These are phyloP conservation scores for Hemileccinum rubropunctum DNA, from an alignment of 768 basidiomycete species.

Conservation along the genomic window DNA sequence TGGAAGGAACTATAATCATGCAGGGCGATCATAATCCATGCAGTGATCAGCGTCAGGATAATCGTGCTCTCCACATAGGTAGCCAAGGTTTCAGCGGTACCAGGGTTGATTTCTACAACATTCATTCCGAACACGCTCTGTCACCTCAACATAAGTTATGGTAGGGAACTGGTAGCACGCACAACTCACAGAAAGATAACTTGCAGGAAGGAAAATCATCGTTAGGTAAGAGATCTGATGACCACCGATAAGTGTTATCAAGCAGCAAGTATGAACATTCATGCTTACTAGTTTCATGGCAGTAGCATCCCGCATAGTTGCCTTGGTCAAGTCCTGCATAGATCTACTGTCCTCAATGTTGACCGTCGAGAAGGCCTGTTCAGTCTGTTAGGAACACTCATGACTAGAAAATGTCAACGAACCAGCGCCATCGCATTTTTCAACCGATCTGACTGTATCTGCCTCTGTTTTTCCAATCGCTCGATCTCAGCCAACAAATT, in stretches of 20 bases:
- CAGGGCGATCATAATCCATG: constrained; percentile 57
- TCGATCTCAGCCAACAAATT: constrained; percentile 44
- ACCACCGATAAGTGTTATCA: neutral
- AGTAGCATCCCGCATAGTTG: constrained; percentile 41
- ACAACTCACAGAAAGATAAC: constrained; percentile 36
- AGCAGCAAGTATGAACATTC: neutral
- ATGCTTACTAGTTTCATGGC: constrained; percentile 33
- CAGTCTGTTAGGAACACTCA: neutral
- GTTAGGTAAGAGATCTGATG: constrained; percentile 54
- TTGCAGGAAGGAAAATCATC: constrained; percentile 60
- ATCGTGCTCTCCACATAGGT: constrained; percentile 44
- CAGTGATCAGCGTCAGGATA: constrained; percentile 47
- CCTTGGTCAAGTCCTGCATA: constrained; percentile 51
- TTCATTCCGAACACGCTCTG: constrained; percentile 34
- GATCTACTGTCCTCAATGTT: constrained; percentile 56
- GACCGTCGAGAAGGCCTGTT: constrained; percentile 57
- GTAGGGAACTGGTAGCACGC: too few relatives aligned
- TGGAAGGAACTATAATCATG: constrained; percentile 34
- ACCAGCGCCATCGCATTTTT: constrained; percentile 34
- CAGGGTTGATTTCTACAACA: constrained; percentile 29
- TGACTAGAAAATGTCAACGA: neutral
- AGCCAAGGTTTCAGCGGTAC: constrained; percentile 30
- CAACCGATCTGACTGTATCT: constrained; percentile 27
- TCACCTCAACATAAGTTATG: constrained; percentile 8
- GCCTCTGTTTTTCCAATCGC: constrained; percentile 30